Evolutionary conservation across 176 grass and related monocot species (phyloP).

Genomic region (Zea mays): Zm-B73-REFERENCE-NAM-5.0 NC_050100.1:87905001-87905500

Average conservation of each 20-base stretch:
- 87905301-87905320: background rate
- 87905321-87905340: background rate
- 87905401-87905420: background rate
- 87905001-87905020: slow-evolving; percentile 61
- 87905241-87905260: background rate
- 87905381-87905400: background rate
- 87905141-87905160: rapidly evolving
- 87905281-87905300: no score
- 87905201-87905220: background rate
- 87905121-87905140: rapidly evolving
- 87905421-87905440: background rate
- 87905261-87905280: background rate
- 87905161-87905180: no score
- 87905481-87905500: no score
- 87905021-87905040: slow-evolving; percentile 88
- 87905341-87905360: no score
- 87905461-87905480: background rate
- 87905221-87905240: background rate
- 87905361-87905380: background rate
- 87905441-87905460: background rate
- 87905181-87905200: no score
- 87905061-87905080: slow-evolving; percentile 82
- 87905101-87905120: slow-evolving; percentile 81
- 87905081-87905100: slow-evolving; percentile 61
- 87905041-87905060: slow-evolving; percentile 90